Conservation (phyloP, 441 rosid species). For the Croton laevigatus region DNA sequence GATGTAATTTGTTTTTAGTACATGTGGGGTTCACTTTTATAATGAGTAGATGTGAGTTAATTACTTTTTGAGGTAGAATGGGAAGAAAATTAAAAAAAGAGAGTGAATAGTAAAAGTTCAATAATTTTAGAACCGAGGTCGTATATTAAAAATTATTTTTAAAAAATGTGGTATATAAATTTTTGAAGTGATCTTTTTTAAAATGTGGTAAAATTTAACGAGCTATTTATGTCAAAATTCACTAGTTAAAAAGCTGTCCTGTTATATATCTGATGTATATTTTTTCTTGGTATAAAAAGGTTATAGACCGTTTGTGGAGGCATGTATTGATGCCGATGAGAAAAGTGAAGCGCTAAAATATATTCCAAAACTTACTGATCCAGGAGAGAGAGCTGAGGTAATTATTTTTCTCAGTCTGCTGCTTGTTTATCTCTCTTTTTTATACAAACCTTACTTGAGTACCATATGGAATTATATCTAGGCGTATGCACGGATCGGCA, state of each 20-base stretch:
- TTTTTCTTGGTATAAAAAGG: conserved; percentile 45
- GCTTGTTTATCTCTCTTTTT: not conserved
- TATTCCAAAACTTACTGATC: conserved; percentile 89
- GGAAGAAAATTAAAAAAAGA: no score
- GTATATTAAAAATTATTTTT: no score
- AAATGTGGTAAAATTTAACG: no score
- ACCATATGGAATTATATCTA: conserved; percentile 17
- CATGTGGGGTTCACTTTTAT: no score
- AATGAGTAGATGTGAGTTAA: no score
- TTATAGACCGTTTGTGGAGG: conserved; percentile 94
- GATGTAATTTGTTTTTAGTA: no score
- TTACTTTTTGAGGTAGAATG: no score
- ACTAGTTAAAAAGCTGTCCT: not conserved
- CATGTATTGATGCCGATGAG: conserved; percentile 87
- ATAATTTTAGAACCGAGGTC: no score
- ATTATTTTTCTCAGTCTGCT: not conserved
- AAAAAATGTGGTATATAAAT: no score
- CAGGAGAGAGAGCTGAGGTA: conserved; percentile 92
- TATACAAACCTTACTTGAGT: not conserved
- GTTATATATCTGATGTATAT: not conserved
- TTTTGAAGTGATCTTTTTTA: no score
- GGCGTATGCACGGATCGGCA: conserved; percentile 94
- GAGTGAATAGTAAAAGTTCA: no score
- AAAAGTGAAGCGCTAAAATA: conserved; percentile 92
- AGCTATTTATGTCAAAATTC: no score